Base-by-base conservation (phyloP, 768 basidiomycete species). In the Tricholoma sp. region DNA sequence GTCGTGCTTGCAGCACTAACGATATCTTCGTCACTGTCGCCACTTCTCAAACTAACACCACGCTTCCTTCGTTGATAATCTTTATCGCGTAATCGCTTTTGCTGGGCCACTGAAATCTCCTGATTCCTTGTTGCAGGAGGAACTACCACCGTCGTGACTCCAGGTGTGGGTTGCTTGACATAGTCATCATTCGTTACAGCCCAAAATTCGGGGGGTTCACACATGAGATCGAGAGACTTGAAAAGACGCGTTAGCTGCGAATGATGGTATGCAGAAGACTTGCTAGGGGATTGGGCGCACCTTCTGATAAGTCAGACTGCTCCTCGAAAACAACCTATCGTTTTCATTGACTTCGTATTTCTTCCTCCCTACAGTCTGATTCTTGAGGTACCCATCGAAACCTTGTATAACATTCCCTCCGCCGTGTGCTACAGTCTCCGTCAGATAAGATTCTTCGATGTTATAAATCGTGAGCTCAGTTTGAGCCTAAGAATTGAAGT, bases 381-480 rank as follows among this genome's bases (percentile, higher is more conserved):
- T 86, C 71, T 93, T 94, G 57, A 93, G 81, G 67, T 92, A 94
- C 41, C 86, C 84, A 55, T 93, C 91, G 61, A 93, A 93, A 4
- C 91, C 91, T 63, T 87, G 87, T 35, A 94, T 87, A 54, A 94
- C 92, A 63, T 94, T 93, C 29, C 91, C 91, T 16, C 91, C 89
- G 63, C 83, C 85, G 59, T 88, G 85, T 0, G 77, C 76, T 1
- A 86, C 82, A 0, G 91, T 92, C 53, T 94, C 91, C 6, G 83
- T 82, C 34, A 94, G 75, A 69, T 93, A 94, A 3, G 79, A 72
- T 8, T 82, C 82, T 69, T 94, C 91, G 24, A 89, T 76, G 59
- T 83, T 85, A 72, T 89, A 89, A 62, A 94, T 88, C 64, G 89
- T 83, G 27, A 83, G 75, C 72, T 94, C 91, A 57, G 89, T 76